Evolutionary conservation across 257 asterid species (phyloP).

Genomic region (Scutellaria baicalensis): DNA sequence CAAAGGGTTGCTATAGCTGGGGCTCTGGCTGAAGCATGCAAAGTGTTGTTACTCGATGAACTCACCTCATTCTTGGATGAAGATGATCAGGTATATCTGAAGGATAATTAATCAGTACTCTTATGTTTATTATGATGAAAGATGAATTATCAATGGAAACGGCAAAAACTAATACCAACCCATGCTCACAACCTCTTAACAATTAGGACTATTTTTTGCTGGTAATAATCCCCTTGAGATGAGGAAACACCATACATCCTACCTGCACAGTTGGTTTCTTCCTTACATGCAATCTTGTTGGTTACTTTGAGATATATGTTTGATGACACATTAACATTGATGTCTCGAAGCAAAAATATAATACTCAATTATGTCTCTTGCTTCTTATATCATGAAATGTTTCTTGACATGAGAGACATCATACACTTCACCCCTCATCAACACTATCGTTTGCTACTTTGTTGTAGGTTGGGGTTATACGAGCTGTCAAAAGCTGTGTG

Average conservation of each 20-base stretch:
- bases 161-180: too few relatives aligned
- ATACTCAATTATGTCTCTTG: neutral
- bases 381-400: neutral
- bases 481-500: slow-evolving; percentile 69
- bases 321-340: too few relatives aligned
- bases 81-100: slow-evolving; percentile 64
- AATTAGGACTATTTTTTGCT: neutral
- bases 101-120: too few relatives aligned
- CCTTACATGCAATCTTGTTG: too few relatives aligned
- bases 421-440: neutral
- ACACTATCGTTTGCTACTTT: neutral
- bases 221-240: neutral
- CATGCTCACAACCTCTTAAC: too few relatives aligned
- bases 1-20: slow-evolving; percentile 99
- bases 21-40: slow-evolving; percentile 92
- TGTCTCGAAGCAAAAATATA: too few relatives aligned
- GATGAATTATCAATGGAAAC: neutral
- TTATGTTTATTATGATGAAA: neutral
- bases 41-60: slow-evolving; percentile 87
- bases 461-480: slow-evolving; percentile 67
- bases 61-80: slow-evolving; percentile 96
- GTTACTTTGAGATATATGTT: too few relatives aligned
- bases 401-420: too few relatives aligned
- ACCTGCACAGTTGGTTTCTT: too few relatives aligned
- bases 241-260: neutral